Conservation (phyloP, 2,329 filamentous ascomycete species). For the Claviceps sp. region DNA sequence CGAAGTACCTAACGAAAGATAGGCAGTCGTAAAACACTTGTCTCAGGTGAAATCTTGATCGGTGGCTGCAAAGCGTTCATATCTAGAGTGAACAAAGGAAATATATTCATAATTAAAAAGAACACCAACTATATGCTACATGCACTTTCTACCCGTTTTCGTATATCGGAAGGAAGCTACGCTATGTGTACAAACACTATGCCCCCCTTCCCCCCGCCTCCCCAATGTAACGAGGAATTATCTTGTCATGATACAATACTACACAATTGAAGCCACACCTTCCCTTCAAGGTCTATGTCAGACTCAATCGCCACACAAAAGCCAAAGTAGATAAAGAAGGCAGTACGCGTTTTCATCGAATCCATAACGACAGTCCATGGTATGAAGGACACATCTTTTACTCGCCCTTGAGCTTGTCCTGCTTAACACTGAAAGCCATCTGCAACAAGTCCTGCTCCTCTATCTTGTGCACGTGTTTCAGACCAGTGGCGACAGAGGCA, state of each 20-base stretch:
- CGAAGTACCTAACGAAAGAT: too few relatives aligned
- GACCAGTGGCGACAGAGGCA: slow-evolving; percentile 83
- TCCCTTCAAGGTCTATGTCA: background rate
- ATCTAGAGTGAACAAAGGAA: background rate
- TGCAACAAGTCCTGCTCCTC: slow-evolving; percentile 79
- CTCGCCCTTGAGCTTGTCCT: slow-evolving; percentile 58
- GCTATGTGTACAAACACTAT: slow-evolving; percentile 4
- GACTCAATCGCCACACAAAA: background rate
- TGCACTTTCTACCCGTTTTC: background rate
- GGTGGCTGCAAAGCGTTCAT: too few relatives aligned
- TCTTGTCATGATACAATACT: slow-evolving; percentile 8
- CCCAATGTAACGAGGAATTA: background rate
- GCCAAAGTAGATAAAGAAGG: background rate
- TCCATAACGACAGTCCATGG: background rate
- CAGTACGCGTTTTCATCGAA: background rate
- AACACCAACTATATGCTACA: slow-evolving; percentile 4
- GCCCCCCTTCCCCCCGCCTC: background rate
- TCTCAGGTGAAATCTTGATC: too few relatives aligned
- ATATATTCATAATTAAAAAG: background rate
- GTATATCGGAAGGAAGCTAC: slow-evolving; percentile 2
- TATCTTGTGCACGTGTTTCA: slow-evolving; percentile 78
- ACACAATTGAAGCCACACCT: slow-evolving; percentile 4
- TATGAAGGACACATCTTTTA: slow-evolving; percentile 18
- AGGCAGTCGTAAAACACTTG: too few relatives aligned
- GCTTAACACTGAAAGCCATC: slow-evolving; percentile 48